Base-by-base conservation (phyloP, 495 filamentous ascomycete species). In the Evernia prunastri region DNA sequence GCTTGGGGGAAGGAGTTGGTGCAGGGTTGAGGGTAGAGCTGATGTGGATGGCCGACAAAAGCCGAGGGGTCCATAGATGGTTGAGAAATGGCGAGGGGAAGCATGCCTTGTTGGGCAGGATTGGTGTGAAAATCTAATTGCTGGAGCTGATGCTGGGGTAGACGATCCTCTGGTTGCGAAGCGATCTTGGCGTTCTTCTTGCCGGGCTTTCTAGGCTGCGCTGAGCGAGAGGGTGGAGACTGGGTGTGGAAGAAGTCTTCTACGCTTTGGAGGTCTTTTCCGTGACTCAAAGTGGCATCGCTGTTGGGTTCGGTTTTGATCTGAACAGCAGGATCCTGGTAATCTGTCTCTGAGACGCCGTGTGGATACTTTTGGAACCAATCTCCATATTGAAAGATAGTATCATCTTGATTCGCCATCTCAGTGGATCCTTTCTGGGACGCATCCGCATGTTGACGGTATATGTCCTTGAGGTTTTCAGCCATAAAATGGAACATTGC, bases 291-390 rank as follows among this genome's bases (percentile, higher is more conserved):
- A 0, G 91, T 88, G 0, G 87, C 89, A 66, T 95, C 91, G 37
- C 89, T 87, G 35, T 87, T 87, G 11, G 84, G 87, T 66, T 91
- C 87, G 69, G 87, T 87, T 72, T 84, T 85, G 72, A 83, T 64
- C 63, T 83, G 81, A 1, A 79, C 76, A 43, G 86, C 86, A 0
- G 90, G 87, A 66, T 92, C 90, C 67, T 92, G 88, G 75, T 89
- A 94, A 73, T 94, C 88, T 13, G 87, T 79, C 60, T 87, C 82
- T 35, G 90, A 89, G 27, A 97, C 90, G 15, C 94, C 94, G 69
- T 94, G 90, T 1, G 94, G 94, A 76, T 97, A 97, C 67, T 90
- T 87, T 71, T 92, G 86, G 70, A 97, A 97, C 94, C 94, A 98
- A 74, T 98, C 94, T 42, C 92, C 92, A 69, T 97, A 98, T 71